These are phyloP conservation scores for Avena eriantha DNA, from an alignment of 176 grass and related monocot genomes.

Conservation along the genomic window DNA sequence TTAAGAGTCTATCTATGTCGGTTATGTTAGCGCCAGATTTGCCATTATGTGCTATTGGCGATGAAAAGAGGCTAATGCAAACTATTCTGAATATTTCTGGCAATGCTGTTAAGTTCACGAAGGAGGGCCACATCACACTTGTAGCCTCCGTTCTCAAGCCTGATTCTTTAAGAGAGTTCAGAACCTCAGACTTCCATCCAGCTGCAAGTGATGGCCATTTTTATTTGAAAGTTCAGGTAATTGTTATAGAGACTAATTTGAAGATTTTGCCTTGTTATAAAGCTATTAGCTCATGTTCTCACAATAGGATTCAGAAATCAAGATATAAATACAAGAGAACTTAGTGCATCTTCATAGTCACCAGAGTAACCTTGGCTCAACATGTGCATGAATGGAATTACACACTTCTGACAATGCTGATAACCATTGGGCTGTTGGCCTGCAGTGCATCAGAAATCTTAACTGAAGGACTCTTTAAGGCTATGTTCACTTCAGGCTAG, in stretches of 20 bases:
- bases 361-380: neutral
- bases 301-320: conserved; percentile 18
- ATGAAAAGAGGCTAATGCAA: conserved; percentile 94
- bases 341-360: conserved; percentile 18
- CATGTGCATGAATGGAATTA: conserved; percentile 5
- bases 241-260: conserved; percentile 40
- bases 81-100: conserved; percentile 91
- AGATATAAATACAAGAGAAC: conserved; percentile 12
- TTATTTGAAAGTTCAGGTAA: conserved; percentile 94
- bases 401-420: neutral
- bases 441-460: conserved; percentile 7
- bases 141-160: conserved; percentile 73
- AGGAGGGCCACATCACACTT: conserved; percentile 87
- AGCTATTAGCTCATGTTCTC: conserved; percentile 5
- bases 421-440: conserved; percentile 10
- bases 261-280: conserved; percentile 10
- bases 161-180: conserved; percentile 81
- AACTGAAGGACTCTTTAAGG: neutral
- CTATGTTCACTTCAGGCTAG: neutral
- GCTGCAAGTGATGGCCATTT: conserved; percentile 75
- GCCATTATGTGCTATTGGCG: conserved; percentile 77
- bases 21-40: conserved; percentile 85
- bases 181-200: conserved; percentile 75
- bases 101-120: conserved; percentile 97
- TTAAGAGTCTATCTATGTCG: conserved; percentile 75